These are phyloP conservation scores for Licmophora abbreviata DNA, from an alignment of 108 stramenopile species.

Conservation along the genomic window DNA sequence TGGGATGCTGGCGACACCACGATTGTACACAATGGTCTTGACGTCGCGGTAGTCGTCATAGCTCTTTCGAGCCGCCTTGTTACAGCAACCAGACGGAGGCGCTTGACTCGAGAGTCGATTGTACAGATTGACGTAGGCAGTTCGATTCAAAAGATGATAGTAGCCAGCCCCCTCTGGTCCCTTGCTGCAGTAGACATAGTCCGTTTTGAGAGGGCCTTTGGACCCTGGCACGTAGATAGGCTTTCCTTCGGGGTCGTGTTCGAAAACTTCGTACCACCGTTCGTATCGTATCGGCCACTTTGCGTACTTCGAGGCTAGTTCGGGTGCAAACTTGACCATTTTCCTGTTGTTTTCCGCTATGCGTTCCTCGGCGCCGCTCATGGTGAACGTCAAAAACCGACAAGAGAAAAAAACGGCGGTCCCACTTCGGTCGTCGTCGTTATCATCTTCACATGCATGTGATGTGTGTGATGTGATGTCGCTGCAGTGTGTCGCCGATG, in stretches of 20 bases:
- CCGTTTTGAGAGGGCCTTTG: too few species aligned
- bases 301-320: background rate
- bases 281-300: background rate
- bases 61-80: background rate
- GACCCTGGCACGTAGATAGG: background rate
- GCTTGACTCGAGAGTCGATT: background rate
- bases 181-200: conserved; percentile 5
- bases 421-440: too few species aligned
- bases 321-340: too few species aligned
- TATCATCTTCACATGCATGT: too few species aligned
- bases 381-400: too few species aligned
- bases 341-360: too few species aligned
- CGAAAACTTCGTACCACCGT: background rate
- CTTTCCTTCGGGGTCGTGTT: background rate
- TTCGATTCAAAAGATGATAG: conserved; percentile 6
- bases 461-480: too few species aligned
- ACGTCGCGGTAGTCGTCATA: background rate
- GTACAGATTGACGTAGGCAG: conserved; percentile 1
- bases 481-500: too few species aligned
- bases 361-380: too few species aligned
- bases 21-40: background rate
- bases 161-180: conserved; percentile 5
- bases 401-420: too few species aligned
- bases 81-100: background rate
- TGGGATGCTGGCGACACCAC: background rate